Base-by-base conservation (phyloP, 345 rosid species). In the Hibiscus mutabilis region DNA sequence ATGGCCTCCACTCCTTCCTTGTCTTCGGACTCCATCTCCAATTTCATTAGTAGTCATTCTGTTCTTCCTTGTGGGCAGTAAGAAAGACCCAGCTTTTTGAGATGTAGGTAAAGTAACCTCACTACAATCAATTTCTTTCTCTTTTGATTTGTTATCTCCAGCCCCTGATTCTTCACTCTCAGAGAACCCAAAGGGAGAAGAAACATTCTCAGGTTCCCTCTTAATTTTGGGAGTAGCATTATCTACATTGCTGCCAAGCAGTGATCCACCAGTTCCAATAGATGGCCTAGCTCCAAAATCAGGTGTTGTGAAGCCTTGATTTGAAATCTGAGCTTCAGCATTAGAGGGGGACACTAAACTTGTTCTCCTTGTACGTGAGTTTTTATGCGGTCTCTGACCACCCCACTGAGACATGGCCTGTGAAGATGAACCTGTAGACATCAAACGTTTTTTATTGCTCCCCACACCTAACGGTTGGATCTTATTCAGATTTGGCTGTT, bases 81-180 rank as follows among this genome's bases (percentile, higher is more conserved):
- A 55, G 61, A 79, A 78, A 53, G 82, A 31, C 66, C 88, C 92
- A 79, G 74, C 73, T 78, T 85, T 89, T 64, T 82, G 89, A 78
- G 82, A 65, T 70, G 81, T 72, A 61, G 81, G 75, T 74, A 77
- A 68, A 55, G 81, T 58, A 74, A 79, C 77, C 75, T 88, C 92
- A 53, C 86, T 78, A 73, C 79, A 75, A 51, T 83, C 86, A 65
- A 80, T 77, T 76, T 82, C 84, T 79, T 84, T 89, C 68, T 81
- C 93, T 79, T 86, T 88, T 69, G 76, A 66, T 77, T 81, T 86
- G 73, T 72, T 86, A 66, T 87, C 95, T 55, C 90, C 91, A 74
- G 92, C 93, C 61, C 89, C 96, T 5, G 96, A 87, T 75, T 92
- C 97, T 79, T 95, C 97, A 76, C 93, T 86, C 76, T 92, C 92